phyloP scores from a whole-genome alignment of 305 asterid species.

The Vinca major region DNA sequence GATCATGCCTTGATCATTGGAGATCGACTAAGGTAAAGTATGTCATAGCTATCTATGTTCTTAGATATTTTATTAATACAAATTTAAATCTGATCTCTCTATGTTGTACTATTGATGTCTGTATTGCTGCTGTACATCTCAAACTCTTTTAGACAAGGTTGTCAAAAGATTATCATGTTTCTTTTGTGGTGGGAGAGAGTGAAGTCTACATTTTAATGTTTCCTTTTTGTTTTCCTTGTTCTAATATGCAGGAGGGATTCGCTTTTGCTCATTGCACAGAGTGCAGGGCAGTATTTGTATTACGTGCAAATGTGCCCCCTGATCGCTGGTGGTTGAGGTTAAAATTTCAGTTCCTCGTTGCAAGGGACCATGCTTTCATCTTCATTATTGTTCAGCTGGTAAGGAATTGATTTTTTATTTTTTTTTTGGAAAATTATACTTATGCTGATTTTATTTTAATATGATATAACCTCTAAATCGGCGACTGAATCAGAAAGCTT shows the following conservation, averaged over 20 bases:
- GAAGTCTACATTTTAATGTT: no score
- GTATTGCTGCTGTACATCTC: no score
- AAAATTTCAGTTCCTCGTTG: slow-evolving; percentile 93
- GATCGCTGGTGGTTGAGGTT: slow-evolving; percentile 99
- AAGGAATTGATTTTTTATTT: slow-evolving; percentile 22
- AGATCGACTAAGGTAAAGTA: slow-evolving; percentile 80
- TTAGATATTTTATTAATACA: no score
- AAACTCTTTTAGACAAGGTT: no score
- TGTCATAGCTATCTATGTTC: not conserved
- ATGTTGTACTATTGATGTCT: no score
- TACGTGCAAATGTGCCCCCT: slow-evolving; percentile 95
- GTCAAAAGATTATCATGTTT: no score
- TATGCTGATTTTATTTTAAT: no score
- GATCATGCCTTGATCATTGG: slow-evolving; percentile 98
- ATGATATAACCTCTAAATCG: no score
- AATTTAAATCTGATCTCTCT: no score
- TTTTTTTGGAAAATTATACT: no score
- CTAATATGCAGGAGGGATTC: slow-evolving; percentile 81
- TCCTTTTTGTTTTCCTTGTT: slow-evolving; percentile 19
- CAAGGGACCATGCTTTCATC: slow-evolving; percentile 88
- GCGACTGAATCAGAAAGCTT: no score
- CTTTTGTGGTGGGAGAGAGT: no score
- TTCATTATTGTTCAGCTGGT: slow-evolving; percentile 96
- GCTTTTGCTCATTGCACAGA: slow-evolving; percentile 99
- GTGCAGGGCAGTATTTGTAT: slow-evolving; percentile 86